phyloP scores from a whole-genome alignment of 1,284 basidiomycete genomes.

The Melanopsichium pennsylvanicum region DNA sequence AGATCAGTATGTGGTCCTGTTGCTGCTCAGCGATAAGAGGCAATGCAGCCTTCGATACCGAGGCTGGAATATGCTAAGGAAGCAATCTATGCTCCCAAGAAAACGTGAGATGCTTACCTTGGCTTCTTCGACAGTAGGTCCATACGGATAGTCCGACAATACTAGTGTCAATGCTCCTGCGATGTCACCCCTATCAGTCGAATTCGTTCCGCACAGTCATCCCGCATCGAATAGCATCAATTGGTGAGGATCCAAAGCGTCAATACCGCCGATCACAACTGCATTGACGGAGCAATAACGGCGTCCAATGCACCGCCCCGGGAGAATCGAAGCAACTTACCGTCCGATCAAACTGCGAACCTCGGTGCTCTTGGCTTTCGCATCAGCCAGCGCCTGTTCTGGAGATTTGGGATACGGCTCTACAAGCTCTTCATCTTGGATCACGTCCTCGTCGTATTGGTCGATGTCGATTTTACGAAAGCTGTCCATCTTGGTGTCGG shows the following conservation, averaged over 20 bases:
- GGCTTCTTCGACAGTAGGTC: constrained; percentile 52
- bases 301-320: no score
- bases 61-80: no score
- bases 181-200: constrained; percentile 48
- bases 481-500: constrained; percentile 40
- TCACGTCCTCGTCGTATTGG: constrained; percentile 86
- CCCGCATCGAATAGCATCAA: no score
- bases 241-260: no score
- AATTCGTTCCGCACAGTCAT: no score
- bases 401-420: constrained; percentile 84
- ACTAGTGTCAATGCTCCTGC: constrained; percentile 51
- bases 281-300: no score
- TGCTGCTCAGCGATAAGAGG: no score
- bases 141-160: constrained; percentile 58
- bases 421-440: constrained; percentile 80
- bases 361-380: constrained; percentile 76
- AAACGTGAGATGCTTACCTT: constrained; percentile 47
- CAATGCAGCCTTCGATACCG: no score
- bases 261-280: no score
- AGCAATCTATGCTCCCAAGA: no score
- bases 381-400: constrained; percentile 76
- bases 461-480: constrained; percentile 96
- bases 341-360: constrained; percentile 73
- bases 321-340: constrained; percentile 30
- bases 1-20: neutral